Evolutionary conservation across 441 rosid species (phyloP).

Genomic region (Euphorbia schlechtendalii): DNA sequence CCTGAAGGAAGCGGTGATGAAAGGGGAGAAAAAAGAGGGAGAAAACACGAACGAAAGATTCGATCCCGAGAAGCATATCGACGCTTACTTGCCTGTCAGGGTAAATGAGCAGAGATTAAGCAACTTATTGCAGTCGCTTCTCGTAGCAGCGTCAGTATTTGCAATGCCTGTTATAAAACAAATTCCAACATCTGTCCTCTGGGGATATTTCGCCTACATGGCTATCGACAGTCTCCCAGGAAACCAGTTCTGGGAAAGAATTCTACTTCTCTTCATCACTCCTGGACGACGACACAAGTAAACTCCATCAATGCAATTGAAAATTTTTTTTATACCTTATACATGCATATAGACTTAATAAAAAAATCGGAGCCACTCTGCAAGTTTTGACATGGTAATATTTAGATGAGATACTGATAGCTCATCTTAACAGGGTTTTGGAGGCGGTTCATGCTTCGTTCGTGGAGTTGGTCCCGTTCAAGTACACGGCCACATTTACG

Average conservation of each 20-base stretch:
- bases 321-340: too few relatives aligned
- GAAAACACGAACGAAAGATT: constrained; percentile 17
- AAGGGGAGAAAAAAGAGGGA: constrained; percentile 18
- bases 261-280: constrained; percentile 37
- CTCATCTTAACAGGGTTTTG: constrained; percentile 43
- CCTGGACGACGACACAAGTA: constrained; percentile 45
- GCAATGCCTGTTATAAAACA: constrained; percentile 43
- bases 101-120: constrained; percentile 52
- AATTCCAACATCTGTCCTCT: constrained; percentile 50
- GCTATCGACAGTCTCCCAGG: constrained; percentile 58
- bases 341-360: too few relatives aligned
- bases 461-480: constrained; percentile 47
- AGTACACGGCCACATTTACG: constrained; percentile 35
- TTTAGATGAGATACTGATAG: too few relatives aligned
- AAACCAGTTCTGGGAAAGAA: constrained; percentile 55
- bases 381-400: too few relatives aligned
- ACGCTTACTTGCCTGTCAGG: constrained; percentile 45
- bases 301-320: constrained; percentile 10
- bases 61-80: constrained; percentile 49
- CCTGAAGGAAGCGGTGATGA: constrained; percentile 39
- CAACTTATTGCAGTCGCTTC: constrained; percentile 41
- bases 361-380: too few relatives aligned
- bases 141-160: constrained; percentile 31
- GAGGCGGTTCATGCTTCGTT: constrained; percentile 49
- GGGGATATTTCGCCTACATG: constrained; percentile 64